phyloP scores from a whole-genome alignment of 176 grass and related monocot species.

The Pontederia crassipes region DNA sequence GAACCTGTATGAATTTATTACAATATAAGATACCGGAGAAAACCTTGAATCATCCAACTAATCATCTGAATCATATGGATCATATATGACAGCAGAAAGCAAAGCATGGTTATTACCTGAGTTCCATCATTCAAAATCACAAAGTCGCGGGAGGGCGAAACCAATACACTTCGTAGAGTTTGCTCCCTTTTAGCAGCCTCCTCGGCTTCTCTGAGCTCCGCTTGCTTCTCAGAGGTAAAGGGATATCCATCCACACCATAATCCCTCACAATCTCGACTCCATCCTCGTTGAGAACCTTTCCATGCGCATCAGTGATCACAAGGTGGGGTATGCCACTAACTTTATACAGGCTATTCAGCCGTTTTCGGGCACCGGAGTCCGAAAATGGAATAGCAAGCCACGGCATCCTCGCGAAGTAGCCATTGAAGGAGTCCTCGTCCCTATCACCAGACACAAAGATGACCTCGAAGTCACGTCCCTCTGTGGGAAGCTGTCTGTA shows the following conservation, averaged over 20 bases:
- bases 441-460: constrained; percentile 16
- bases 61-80: too few relatives aligned
- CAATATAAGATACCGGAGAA: background rate
- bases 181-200: too few relatives aligned
- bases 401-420: constrained; percentile 65
- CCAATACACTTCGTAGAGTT: too few relatives aligned
- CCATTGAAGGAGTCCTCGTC: constrained; percentile 39
- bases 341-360: constrained; percentile 37
- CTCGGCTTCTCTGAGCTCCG: too few relatives aligned
- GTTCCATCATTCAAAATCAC: too few relatives aligned
- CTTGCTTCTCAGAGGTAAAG: too few relatives aligned
- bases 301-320: background rate
- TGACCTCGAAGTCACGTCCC: background rate
- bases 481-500: background rate
- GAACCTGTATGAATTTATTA: background rate
- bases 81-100: too few relatives aligned
- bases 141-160: too few relatives aligned
- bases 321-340: constrained; percentile 27
- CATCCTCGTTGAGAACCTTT: background rate
- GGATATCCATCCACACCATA: too few relatives aligned
- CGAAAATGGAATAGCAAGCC: constrained; percentile 58
- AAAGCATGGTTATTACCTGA: constrained; percentile 25
- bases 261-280: too few relatives aligned
- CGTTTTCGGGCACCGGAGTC: constrained; percentile 33
- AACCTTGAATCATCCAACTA: too few relatives aligned